Evolutionary conservation across 2,329 filamentous ascomycete species (phyloP).

Genomic region (Ceratocystis harringtonii): DNA sequence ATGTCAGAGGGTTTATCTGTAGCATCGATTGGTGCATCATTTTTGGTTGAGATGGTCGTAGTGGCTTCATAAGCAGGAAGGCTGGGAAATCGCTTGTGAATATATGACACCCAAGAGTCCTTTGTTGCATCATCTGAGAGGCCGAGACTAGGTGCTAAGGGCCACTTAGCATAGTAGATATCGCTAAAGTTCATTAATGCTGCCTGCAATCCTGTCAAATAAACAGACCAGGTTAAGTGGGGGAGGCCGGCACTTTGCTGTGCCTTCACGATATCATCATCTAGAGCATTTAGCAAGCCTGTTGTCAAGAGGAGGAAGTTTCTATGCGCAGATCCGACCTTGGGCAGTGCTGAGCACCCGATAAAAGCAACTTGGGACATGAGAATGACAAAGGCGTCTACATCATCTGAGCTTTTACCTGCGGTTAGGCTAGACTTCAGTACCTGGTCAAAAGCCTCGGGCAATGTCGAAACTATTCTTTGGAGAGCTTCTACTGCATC

Average conservation of each 20-base stretch:
- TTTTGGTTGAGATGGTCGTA: neutral
- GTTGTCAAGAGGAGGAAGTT: conserved; percentile 29
- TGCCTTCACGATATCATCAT: conserved; percentile 3
- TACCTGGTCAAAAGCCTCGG: conserved; percentile 23
- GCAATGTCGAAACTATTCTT: conserved; percentile 26
- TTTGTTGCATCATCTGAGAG: conserved; percentile 18
- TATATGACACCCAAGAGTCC: conserved; percentile 22
- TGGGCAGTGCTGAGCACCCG: conserved; percentile 31
- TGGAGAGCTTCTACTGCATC: conserved; percentile 30
- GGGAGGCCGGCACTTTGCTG: neutral
- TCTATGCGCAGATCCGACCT: conserved; percentile 22
- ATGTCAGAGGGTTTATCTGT: neutral
- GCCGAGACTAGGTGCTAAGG: conserved; percentile 14
- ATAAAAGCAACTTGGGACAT: conserved; percentile 34
- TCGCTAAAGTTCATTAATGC: conserved; percentile 28
- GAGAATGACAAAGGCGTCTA: conserved; percentile 25
- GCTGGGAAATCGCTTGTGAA: conserved; percentile 22
- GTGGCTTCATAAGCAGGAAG: conserved; percentile 19
- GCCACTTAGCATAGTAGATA: conserved; percentile 24
- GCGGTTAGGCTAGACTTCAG: conserved; percentile 17
- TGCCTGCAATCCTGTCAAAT: conserved; percentile 22
- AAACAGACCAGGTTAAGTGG: conserved; percentile 16
- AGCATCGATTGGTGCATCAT: neutral
- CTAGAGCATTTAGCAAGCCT: conserved; percentile 9
- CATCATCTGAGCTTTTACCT: conserved; percentile 11